These are phyloP conservation scores for Beta corolliflora DNA, from an alignment of 179 eudicot species.

Conservation along the genomic window DNA sequence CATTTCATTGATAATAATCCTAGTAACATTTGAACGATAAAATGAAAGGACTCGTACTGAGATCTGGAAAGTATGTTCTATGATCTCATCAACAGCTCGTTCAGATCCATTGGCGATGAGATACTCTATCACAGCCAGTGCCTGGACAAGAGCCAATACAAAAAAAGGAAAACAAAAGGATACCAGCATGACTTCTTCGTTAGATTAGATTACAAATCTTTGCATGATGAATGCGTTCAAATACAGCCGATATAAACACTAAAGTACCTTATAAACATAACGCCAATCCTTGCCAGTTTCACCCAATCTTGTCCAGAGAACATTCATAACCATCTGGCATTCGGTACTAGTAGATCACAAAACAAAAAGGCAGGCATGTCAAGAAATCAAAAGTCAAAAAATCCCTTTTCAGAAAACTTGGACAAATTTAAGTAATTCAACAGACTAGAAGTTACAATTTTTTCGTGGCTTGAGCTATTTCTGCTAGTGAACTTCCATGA, in stretches of 20 bases:
- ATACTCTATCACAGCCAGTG: constrained; percentile 93
- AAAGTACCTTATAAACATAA: constrained; percentile 80
- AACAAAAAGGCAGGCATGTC: constrained; percentile 15
- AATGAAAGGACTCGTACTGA: constrained; percentile 55
- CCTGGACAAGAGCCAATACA: constrained; percentile 40
- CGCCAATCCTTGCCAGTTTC: constrained; percentile 98
- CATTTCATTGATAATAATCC: background rate
- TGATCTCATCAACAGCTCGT: constrained; percentile 96
- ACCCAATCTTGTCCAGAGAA: constrained; percentile 93
- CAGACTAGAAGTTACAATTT: constrained; percentile 57
- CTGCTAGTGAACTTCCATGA: constrained; percentile 94
- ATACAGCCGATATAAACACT: background rate
- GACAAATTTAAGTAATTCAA: background rate
- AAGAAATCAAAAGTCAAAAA: background rate
- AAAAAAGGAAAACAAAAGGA: background rate
- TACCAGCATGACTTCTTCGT: background rate
- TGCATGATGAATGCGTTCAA: background rate
- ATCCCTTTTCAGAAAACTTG: constrained; percentile 12
- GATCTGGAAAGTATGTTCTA: constrained; percentile 95
- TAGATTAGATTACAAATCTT: background rate
- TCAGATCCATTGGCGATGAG: constrained; percentile 95
- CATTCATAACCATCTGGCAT: constrained; percentile 97
- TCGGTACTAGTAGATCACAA: constrained; percentile 62
- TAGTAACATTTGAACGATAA: constrained; percentile 11
- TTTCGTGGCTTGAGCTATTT: constrained; percentile 94